Conservation (phyloP, 768 basidiomycete species). For the Mycena leptocephala region DNA sequence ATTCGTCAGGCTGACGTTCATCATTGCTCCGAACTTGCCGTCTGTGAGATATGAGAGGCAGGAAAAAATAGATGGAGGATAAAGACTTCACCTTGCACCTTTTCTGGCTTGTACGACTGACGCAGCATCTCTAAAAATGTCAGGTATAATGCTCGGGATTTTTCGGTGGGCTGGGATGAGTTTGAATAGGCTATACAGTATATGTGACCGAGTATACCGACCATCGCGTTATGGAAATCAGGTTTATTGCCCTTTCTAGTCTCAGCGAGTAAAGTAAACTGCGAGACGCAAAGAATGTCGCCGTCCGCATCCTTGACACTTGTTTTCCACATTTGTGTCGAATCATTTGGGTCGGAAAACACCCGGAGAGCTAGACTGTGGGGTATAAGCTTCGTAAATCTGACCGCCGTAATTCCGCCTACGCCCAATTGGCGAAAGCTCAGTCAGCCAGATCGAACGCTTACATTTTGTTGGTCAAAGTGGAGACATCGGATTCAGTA, state of each 20-base stretch:
- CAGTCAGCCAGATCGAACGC: constrained; percentile 26
- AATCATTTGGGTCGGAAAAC: constrained; percentile 73
- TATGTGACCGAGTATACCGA: constrained; percentile 53
- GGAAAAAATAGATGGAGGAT: constrained; percentile 6
- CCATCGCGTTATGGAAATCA: constrained; percentile 96
- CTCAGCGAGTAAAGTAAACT: constrained; percentile 92
- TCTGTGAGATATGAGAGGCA: constrained; percentile 62
- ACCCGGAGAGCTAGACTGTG: constrained; percentile 80
- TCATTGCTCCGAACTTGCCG: constrained; percentile 97
- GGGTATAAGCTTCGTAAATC: neutral
- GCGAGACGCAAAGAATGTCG: constrained; percentile 94
- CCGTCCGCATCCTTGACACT: constrained; percentile 92
- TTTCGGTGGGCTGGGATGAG: constrained; percentile 70
- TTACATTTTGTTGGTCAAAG: constrained; percentile 89
- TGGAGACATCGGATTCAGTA: constrained; percentile 79
- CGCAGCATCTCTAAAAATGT: constrained; percentile 81
- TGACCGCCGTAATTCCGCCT: neutral
- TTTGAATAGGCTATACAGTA: neutral
- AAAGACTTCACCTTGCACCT: constrained; percentile 77
- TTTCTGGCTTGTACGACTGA: constrained; percentile 78
- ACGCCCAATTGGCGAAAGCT: neutral
- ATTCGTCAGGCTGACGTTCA: constrained; percentile 90
- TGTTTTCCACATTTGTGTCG: constrained; percentile 86
- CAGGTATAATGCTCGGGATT: constrained; percentile 79
- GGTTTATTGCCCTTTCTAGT: constrained; percentile 92